phyloP scores from a whole-genome alignment of 495 filamentous ascomycete genomes.

The Xylaria grammica region DNA sequence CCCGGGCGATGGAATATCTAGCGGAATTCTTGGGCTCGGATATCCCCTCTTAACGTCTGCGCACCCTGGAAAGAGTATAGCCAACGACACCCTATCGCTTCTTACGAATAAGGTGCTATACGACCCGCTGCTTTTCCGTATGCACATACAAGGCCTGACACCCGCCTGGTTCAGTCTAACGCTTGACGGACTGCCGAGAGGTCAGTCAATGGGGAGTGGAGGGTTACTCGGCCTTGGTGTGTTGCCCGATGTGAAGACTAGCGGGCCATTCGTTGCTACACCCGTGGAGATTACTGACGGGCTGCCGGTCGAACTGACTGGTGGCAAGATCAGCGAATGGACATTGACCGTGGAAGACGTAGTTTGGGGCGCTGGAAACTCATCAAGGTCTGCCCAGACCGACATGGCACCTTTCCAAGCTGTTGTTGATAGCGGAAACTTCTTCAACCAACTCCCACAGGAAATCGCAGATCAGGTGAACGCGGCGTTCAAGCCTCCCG shows the following conservation, averaged over 20 bases:
- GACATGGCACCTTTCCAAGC: constrained; percentile 44
- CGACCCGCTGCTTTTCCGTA: constrained; percentile 60
- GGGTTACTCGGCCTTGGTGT: constrained; percentile 33
- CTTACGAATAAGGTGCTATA: constrained; percentile 44
- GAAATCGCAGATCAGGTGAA: constrained; percentile 58
- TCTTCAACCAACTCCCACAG: constrained; percentile 49
- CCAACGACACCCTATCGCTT: constrained; percentile 27
- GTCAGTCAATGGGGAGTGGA: constrained; percentile 2
- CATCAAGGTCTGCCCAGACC: constrained; percentile 30
- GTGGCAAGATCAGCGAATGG: constrained; percentile 24
- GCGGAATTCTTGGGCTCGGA: constrained; percentile 66
- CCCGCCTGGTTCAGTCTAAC: constrained; percentile 60
- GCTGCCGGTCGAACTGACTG: constrained; percentile 18
- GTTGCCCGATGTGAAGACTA: constrained; percentile 19
- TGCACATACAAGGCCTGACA: constrained; percentile 57
- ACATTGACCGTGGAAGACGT: constrained; percentile 24
- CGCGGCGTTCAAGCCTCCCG: constrained; percentile 58
- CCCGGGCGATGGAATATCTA: constrained; percentile 46
- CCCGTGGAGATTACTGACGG: constrained; percentile 16
- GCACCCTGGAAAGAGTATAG: constrained; percentile 30
- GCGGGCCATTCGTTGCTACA: constrained; percentile 21
- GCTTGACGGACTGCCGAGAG: constrained; percentile 29
- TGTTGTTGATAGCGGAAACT: constrained; percentile 56
- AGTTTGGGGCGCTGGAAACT: constrained; percentile 31
- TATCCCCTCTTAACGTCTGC: constrained; percentile 53